Evolutionary conservation across 2,329 filamentous ascomycete genomes (phyloP).

Genomic region (Gnomoniopsis sp.): DNA sequence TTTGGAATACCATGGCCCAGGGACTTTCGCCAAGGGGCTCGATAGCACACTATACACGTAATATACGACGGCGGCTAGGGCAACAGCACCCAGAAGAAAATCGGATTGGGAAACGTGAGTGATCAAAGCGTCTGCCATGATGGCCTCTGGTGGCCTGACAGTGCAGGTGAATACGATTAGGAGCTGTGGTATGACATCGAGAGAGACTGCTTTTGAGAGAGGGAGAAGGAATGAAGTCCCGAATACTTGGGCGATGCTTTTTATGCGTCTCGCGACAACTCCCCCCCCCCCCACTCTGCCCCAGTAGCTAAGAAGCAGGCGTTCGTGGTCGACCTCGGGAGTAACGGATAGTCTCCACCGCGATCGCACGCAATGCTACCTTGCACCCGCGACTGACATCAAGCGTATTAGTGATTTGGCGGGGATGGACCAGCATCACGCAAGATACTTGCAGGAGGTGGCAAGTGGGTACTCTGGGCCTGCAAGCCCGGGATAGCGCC

Average conservation of each 20-base stretch:
- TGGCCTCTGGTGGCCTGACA: background rate
- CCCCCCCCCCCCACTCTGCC: too few species aligned
- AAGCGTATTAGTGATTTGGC: too few species aligned
- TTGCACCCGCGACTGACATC: too few species aligned
- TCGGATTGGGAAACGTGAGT: background rate
- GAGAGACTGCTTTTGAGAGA: background rate
- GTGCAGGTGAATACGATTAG: background rate
- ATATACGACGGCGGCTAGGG: background rate
- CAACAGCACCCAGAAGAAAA: background rate
- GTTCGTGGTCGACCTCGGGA: too few species aligned
- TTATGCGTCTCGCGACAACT: too few species aligned
- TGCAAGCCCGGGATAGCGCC: background rate
- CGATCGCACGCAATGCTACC: too few species aligned
- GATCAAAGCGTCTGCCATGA: background rate
- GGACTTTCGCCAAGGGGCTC: constrained; percentile 14
- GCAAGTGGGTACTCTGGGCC: background rate
- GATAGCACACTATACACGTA: constrained; percentile 3
- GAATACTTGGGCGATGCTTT: too few species aligned
- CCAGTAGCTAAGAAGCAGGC: too few species aligned
- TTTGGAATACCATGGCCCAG: constrained; percentile 26
- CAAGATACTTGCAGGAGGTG: background rate
- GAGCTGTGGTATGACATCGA: too few species aligned
- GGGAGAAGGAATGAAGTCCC: background rate
- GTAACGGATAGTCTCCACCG: too few species aligned
- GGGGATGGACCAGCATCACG: too few species aligned